Evolutionary conservation across 2,329 filamentous ascomycete species (phyloP), one percentile per base, ranked within the genome.

Genomic region (Aspergillus candidus): DNA sequence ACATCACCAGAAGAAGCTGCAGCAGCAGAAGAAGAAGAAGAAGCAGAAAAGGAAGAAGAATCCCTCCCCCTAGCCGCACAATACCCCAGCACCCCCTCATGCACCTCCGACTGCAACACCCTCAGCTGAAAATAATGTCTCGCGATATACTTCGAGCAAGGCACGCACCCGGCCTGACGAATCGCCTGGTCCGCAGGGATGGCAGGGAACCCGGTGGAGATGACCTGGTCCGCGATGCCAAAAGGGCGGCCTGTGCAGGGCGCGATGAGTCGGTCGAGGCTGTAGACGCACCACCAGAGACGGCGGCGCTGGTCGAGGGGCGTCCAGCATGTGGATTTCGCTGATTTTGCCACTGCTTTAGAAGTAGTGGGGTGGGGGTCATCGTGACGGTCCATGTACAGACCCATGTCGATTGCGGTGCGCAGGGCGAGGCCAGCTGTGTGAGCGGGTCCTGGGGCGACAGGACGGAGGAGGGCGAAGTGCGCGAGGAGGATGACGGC

Each of bases 261-360:
- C 57, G 85, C 88, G 35, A 93, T 86, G 4, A 94, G 78, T 8
- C 88, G 78, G 65, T 94, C 88, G 36, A 93, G 76, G 2, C 85
- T 88, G 66, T 93, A 94, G 1, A 86, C 86, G 67, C 86, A 90
- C 87, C 88, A 94, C 86, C 88, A 94, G 10, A 94, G 72, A 15
- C 88, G 77, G 44, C 88, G 75, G 43, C 86, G 78, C 54, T 90
- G 75, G 60, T 94, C 22, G 22, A 27, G 22, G 22, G 22, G 22
- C 2, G 22, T 27, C 88, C 40, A 86, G 77, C 31, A 85, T 74
- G 73, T 85, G 91, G 59, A 18, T 89, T 77, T 44, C 83, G 76
- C 36, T 82, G 74, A 10, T 93, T 5, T 27, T 27, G 22, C 4
- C 10, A 27, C 22, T 27, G 8, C 3, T 5, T 5, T 27, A 6